A percentile compares a stretch with the other conserved stretches of the same genome.
These are phyloP conservation scores for Pythium aristosporum DNA, from an alignment of 352 stramenopile genomes.

Conservation along the genomic window DNA sequence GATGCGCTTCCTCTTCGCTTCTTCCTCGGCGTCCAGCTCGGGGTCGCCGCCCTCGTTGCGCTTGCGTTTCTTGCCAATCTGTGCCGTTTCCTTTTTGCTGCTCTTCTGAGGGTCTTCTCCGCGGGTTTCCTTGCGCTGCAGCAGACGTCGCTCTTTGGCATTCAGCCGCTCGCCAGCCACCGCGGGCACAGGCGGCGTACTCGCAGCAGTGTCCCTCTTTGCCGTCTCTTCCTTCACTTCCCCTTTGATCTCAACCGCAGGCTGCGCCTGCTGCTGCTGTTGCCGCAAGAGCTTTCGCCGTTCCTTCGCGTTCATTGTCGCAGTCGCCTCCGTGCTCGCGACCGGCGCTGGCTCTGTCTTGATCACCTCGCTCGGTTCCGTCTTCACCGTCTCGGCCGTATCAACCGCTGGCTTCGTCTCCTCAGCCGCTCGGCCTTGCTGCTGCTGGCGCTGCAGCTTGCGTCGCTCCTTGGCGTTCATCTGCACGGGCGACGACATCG, in stretches of 20 bases:
- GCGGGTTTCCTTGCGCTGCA: slow-evolving; percentile 44
- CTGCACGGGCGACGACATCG: slow-evolving; percentile 1
- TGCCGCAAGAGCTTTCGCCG: slow-evolving; percentile 45
- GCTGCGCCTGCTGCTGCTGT: background rate
- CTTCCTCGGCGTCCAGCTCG: slow-evolving; percentile 13
- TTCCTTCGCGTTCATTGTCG: slow-evolving; percentile 55
- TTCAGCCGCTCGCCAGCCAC: slow-evolving; percentile 30
- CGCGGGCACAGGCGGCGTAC: background rate
- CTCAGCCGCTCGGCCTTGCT: background rate
- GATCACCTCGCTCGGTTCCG: background rate
- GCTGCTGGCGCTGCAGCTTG: slow-evolving; percentile 38
- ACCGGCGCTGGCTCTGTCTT: background rate
- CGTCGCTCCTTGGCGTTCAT: slow-evolving; percentile 68
- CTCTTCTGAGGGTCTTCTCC: slow-evolving; percentile 33
- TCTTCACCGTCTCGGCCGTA: too few relatives aligned
- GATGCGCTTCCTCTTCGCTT: slow-evolving; percentile 70
- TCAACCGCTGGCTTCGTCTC: background rate
- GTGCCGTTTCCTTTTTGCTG: slow-evolving; percentile 24
- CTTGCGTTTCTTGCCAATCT: slow-evolving; percentile 53
- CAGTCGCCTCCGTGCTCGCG: background rate
- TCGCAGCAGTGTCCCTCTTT: background rate
- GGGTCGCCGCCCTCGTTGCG: slow-evolving; percentile 32
- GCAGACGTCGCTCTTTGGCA: slow-evolving; percentile 54
- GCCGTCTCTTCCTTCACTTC: slow-evolving; percentile 15
- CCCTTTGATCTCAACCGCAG: background rate